Evolutionary conservation across 2,329 filamentous ascomycete species (phyloP).

Genomic region (Aspergillus tanneri): DNA sequence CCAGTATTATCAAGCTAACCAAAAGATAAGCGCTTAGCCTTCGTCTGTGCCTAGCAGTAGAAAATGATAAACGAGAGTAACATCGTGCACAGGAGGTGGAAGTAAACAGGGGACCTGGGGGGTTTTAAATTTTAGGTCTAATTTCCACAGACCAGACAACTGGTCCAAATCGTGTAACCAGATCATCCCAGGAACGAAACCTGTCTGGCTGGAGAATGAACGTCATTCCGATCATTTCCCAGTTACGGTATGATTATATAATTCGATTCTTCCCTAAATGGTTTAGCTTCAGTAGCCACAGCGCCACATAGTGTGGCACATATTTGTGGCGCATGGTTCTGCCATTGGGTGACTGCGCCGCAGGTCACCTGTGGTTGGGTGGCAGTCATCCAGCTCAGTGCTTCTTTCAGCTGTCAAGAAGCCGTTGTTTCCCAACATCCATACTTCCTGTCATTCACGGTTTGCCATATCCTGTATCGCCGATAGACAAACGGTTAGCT

Average conservation of each 20-base stretch:
- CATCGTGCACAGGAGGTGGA: background rate
- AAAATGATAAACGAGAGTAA: background rate
- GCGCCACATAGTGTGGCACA: constrained; percentile 15
- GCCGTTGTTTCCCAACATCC: background rate
- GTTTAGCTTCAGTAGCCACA: constrained; percentile 8
- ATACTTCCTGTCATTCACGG: constrained; percentile 2
- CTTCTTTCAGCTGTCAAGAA: background rate
- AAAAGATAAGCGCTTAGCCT: background rate
- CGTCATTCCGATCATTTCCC: constrained; percentile 23
- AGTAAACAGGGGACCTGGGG: background rate
- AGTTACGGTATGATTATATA: background rate
- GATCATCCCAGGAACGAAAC: constrained; percentile 1
- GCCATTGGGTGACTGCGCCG: constrained; percentile 12
- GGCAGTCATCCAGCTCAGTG: background rate
- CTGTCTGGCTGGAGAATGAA: constrained; percentile 10
- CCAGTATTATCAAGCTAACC: background rate
- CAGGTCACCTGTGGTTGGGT: background rate
- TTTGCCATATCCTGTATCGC: background rate
- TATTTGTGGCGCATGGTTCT: no score
- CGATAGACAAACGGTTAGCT: constrained; percentile 9
- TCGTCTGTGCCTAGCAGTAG: background rate
- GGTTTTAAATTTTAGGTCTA: background rate
- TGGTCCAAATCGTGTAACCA: background rate
- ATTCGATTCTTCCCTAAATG: background rate
- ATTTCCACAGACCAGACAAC: background rate